Base-by-base conservation (phyloP, 345 rosid species). In the Heritiera fomes region DNA sequence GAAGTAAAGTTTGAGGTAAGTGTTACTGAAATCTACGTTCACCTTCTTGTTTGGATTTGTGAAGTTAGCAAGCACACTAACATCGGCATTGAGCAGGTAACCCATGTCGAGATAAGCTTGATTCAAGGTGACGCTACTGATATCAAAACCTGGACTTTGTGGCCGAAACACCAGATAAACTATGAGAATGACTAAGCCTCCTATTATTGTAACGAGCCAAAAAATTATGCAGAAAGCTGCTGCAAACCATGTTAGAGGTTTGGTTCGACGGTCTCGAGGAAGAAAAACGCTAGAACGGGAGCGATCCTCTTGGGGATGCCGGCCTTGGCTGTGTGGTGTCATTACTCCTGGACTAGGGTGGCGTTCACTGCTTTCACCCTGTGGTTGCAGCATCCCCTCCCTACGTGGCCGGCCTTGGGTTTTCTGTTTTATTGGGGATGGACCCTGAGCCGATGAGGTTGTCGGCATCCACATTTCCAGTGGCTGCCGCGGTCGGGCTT, bases 11-110 rank as follows among this genome's bases (percentile, higher is more conserved):
- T 70, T 23, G 8, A 91, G 80, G 82, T 84, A 86, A 77, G 89
- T 80, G 62, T 73, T 85, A 84, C 87, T 89, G 90, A 92, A 96
- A 63, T 91, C 97, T 62, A 92, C 86, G 0, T 81, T 84, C 74
- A 89, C 91, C 80, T 90, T 94, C 84, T 83, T 88, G 90, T 92
- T 94, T 3, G 95, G 94, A 79, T 96, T 96, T 53, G 97, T 92
- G 95, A 94, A 91, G 85, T 96, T 96, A 7, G 88, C 90, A 2
- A 94, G 93, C 63, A 96, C 14, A 0, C 85, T 78, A 28, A 96
- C 73, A 82, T 92, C 98, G 6, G 94, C 94, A 41, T 92, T 94
- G 0, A 96, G 91, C 71, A 86, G 65, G 78, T 81, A 79, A 40
- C 86, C 98, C 84, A 90, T 85, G 82, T 94, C 92, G 20, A 94